Conservation (phyloP, 345 rosid species). For the Pugionium cornutum region DNA sequence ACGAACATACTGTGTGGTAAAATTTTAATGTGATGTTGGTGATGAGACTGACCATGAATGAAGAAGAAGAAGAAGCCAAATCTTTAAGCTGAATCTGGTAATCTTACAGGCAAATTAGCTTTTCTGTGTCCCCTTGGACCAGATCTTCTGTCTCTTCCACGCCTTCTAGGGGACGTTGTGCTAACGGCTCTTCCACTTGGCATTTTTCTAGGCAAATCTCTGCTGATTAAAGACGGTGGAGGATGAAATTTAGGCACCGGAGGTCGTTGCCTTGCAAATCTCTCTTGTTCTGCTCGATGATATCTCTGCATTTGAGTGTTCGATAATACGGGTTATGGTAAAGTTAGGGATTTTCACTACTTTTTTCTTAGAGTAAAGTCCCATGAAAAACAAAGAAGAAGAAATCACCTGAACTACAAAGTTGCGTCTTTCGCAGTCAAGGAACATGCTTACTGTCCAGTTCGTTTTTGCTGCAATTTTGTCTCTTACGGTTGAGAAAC, state of each 20-base stretch:
- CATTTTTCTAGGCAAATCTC: constrained; percentile 35
- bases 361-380: neutral
- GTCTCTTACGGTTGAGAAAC: constrained; percentile 87
- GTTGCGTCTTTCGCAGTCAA: constrained; percentile 89
- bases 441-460: constrained; percentile 80
- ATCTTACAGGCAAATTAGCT: constrained; percentile 40
- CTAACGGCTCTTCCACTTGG: constrained; percentile 33
- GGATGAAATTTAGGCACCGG: constrained; percentile 19
- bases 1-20: constrained; percentile 35
- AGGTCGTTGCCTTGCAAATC: constrained; percentile 38
- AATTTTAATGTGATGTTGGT: constrained; percentile 27
- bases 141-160: constrained; percentile 58
- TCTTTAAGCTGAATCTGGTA: constrained; percentile 32
- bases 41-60: constrained; percentile 18
- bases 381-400: neutral
- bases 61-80: constrained; percentile 17
- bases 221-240: constrained; percentile 35
- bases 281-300: constrained; percentile 52
- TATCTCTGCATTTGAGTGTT: constrained; percentile 53
- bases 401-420: constrained; percentile 81
- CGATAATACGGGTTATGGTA: neutral
- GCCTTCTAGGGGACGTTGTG: constrained; percentile 52
- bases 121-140: constrained; percentile 69
- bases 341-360: neutral
- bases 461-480: constrained; percentile 61